Evolutionary conservation across 345 rosid genomes (phyloP), one percentile per base, ranked within the genome.

Genomic region (Laguncularia racemosa): DNA sequence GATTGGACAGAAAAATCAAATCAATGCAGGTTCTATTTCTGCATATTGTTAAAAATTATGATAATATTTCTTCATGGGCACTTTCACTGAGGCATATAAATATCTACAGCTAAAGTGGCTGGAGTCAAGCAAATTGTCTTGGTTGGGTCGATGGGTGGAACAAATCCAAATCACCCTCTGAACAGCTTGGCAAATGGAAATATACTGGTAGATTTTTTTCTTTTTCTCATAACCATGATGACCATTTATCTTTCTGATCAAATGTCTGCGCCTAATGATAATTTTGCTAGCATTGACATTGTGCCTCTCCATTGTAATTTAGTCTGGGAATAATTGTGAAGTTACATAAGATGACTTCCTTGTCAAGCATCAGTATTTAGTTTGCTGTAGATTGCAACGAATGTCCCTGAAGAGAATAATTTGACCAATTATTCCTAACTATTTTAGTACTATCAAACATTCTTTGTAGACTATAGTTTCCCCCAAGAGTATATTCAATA

Each of bases 141-240:
- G 84, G 91, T 93, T 13, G 97, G 97, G 3, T 89, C 99, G 2
- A 93, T 93, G 99, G 99, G 97, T 50, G 99, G 97, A 71, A 89
- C 96, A 45, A 67, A 82, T 69, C 82, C 46, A 16, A 78, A 83
- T 63, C 59, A 93, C 67, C 89, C 88, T 19, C 57, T 93, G 67
- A 93, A 93, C 86, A 85, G 88, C 60, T 73, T 93, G 69, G 99
- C 85, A 57, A 87, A 85, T 59, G 99, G 95, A 57, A 89, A 93
- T 63, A 93, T 93, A 80, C 66, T 93, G 91, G 99, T 93, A 28
- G 20, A 68, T 46, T 55, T 46, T 45, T 40, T 18, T 40, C 58
- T 28, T 6, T 1, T 48, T 38, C 49, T 38, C 14, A 12, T 16
- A 14, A 19, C n/a, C 14, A 21, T n/a, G 19, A 48, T 16, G 28